Base-by-base conservation (phyloP, 2,329 filamentous ascomycete genomes). In the Escovopsis weberi region DNA sequence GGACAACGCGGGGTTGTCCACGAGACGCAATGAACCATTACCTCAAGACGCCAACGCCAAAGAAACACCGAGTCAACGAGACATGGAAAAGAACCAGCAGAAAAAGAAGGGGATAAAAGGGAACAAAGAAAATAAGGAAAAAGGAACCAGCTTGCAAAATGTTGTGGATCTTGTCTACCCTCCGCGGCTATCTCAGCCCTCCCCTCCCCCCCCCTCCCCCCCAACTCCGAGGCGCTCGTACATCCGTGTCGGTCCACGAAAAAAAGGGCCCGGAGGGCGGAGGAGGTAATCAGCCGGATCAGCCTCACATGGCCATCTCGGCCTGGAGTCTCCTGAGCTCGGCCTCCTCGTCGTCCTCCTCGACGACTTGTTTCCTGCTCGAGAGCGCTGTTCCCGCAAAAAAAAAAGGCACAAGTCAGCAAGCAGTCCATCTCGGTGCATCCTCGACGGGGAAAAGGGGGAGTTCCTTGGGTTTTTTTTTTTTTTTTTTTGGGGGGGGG, bases 341-440 rank as follows among this genome's bases (percentile, higher is more conserved):
- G 55, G 82, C 89, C 63, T 96, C 89, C 59, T 96, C 91, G 72
- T 96, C 89, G 61, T 95, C 88, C 61, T 94, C 86, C 58, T 83
- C 79, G 51, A 58, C 60, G 47, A 66, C 64, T 51, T 75, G 53
- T 43, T 54, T 57, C 53, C 55, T 59, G 50, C 43, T 55, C 30
- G 59, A 53, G 26, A 61, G 48, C 42, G 57, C 61, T 63, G 38
- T 37, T 15, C 15, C 15, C 15, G 15, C 15, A 15, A 12, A 23
- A 30, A 30, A 30, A 30, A 30, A 10, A 30, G 28, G 10, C 28
- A 30, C 6, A 30, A 10, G 28, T 30, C 28, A 30, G 28, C 28
- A 15, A 15, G 15, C 15, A 15, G 15, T 15, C 15, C 15, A 15
- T 15, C 15, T 15, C 15, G 15, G 15, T 15, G 15, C 15, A 15